A percentile compares a stretch with the other conserved stretches of the same genome.
These are phyloP conservation scores for Anthracocystis setariae DNA, from an alignment of 1,284 basidiomycete species.

Conservation along the genomic window DNA sequence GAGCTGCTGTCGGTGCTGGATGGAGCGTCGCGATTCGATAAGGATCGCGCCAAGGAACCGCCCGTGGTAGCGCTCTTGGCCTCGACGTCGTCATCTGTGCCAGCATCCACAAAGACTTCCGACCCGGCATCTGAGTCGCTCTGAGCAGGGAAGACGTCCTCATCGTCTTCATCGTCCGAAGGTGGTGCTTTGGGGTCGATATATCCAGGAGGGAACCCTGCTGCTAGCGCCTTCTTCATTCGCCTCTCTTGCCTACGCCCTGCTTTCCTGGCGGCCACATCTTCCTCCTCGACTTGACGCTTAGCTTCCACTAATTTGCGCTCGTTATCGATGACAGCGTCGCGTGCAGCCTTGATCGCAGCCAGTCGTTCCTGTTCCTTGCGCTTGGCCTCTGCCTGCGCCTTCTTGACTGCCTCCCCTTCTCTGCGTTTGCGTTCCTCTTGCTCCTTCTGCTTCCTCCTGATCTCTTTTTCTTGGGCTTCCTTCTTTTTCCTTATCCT, in stretches of 20 bases:
- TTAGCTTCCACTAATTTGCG: conserved; percentile 39
- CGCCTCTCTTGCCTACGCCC: conserved; percentile 35
- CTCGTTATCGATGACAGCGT: conserved; percentile 40
- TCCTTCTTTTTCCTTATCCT: conserved; percentile 23
- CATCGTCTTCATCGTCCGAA: conserved; percentile 27
- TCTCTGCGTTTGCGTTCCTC: conserved; percentile 22
- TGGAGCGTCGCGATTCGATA: conserved; percentile 30
- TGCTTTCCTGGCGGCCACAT: conserved; percentile 35
- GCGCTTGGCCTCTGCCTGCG: conserved; percentile 18
- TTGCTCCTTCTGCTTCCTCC: conserved; percentile 21
- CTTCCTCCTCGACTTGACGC: conserved; percentile 48
- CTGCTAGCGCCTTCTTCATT: conserved; percentile 25
- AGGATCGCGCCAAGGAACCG: conserved; percentile 27
- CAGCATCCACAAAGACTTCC: conserved; percentile 44
- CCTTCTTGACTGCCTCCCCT: conserved; percentile 20
- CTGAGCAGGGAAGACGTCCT: conserved; percentile 8
- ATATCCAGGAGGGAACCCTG: conserved; percentile 34
- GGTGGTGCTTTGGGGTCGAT: conserved; percentile 26
- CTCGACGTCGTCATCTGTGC: conserved; percentile 20
- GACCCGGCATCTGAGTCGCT: conserved; percentile 26
- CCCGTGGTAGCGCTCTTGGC: conserved; percentile 26
- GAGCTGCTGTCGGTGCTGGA: conserved; percentile 47
- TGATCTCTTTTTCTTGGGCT: conserved; percentile 23
- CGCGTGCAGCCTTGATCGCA: conserved; percentile 28
- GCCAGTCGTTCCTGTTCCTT: conserved; percentile 40